phyloP scores from a whole-genome alignment of 768 basidiomycete genomes.

The Kwoniella dendrophila region DNA sequence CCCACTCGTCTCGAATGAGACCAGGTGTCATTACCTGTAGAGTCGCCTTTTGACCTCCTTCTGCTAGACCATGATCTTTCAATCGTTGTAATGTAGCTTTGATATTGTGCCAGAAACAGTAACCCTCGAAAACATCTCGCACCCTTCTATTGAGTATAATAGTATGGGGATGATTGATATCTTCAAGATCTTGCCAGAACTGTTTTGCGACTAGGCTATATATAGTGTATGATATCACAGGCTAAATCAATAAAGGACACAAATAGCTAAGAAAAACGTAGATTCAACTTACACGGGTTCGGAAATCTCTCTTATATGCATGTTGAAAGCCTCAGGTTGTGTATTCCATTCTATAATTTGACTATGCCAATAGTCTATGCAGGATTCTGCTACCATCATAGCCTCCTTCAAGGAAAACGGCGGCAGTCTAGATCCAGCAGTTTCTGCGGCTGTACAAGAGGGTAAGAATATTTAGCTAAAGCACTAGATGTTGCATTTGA shows the following conservation, averaged over 20 bases:
- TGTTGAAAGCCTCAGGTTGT: background rate
- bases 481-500: background rate
- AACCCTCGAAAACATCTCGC: background rate
- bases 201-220: background rate
- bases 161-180: background rate
- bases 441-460: background rate
- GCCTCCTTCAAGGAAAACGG: background rate
- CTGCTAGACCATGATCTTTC: background rate
- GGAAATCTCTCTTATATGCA: background rate
- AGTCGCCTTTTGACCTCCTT: background rate
- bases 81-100: background rate
- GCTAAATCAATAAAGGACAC: no score
- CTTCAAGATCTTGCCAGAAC: background rate
- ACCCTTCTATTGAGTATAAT: background rate
- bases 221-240: background rate
- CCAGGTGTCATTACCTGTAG: background rate
- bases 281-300: background rate
- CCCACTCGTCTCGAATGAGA: background rate
- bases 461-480: background rate
- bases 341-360: background rate
- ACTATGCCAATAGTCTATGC: background rate
- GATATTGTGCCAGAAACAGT: background rate
- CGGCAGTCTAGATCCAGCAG: background rate
- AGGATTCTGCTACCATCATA: background rate
- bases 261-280: no score